Evolutionary conservation across 2,329 filamentous ascomycete genomes (phyloP).

Genomic region (Pseudopithomyces maydicus): DNA sequence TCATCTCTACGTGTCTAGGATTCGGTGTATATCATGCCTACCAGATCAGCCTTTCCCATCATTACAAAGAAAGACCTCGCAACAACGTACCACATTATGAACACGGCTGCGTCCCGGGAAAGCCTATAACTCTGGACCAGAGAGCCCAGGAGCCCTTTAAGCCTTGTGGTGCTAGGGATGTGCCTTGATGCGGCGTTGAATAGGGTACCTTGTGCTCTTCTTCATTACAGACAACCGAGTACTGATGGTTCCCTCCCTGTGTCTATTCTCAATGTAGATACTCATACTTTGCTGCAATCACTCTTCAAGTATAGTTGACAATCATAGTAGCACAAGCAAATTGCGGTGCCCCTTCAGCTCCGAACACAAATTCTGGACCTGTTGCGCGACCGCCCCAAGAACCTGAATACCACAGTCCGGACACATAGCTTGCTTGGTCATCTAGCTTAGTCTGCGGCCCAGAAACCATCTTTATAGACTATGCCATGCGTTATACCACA

Average conservation of each 20-base stretch:
- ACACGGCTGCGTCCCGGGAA: background rate
- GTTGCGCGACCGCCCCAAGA: conserved; percentile 60
- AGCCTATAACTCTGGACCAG: background rate
- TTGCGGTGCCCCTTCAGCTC: conserved; percentile 53
- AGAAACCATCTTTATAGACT: conserved; percentile 63
- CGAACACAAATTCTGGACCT: conserved; percentile 64
- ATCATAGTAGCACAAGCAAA: background rate
- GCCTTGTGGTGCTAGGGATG: background rate
- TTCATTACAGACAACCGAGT: conserved; percentile 1
- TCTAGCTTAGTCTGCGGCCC: conserved; percentile 62
- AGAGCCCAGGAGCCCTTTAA: background rate
- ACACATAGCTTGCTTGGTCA: conserved; percentile 61
- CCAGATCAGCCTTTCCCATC: background rate
- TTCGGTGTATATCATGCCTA: background rate
- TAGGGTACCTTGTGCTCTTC: background rate
- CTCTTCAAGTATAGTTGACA: background rate
- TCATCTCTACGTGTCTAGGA: background rate
- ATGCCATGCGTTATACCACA: conserved; percentile 60
- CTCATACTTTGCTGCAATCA: conserved; percentile 14
- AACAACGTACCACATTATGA: background rate
- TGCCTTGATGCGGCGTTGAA: background rate
- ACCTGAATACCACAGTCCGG: conserved; percentile 60
- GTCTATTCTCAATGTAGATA: conserved; percentile 1
- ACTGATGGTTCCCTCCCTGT: background rate
- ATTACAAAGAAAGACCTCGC: background rate